phyloP scores from a whole-genome alignment of 257 asterid genomes.

The Cynanchum wilfordii region DNA sequence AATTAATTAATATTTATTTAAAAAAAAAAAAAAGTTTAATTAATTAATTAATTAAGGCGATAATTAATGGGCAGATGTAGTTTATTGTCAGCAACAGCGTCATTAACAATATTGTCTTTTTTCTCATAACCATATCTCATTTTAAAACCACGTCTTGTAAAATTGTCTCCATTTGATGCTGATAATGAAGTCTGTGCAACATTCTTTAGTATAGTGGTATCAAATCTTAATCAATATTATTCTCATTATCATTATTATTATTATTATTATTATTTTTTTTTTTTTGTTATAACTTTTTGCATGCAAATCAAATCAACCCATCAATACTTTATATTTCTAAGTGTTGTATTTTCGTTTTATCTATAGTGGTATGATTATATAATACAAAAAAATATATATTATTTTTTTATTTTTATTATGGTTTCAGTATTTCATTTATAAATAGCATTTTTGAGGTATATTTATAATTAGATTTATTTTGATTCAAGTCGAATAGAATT shows the following conservation, averaged over 20 bases:
- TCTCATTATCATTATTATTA: not conserved
- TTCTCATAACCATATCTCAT: not conserved
- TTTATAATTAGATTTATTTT: too few relatives aligned
- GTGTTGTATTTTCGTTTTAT: too few relatives aligned
- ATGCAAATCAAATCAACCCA: not conserved
- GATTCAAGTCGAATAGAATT: too few relatives aligned
- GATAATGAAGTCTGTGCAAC: not conserved
- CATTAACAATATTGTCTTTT: not conserved
- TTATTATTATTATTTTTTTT: too few relatives aligned
- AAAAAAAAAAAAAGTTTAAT: too few relatives aligned
- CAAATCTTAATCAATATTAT: not conserved
- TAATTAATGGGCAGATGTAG: not conserved
- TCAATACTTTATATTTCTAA: not conserved
- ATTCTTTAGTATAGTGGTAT: not conserved
- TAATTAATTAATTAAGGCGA: not conserved
- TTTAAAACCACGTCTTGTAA: not conserved
- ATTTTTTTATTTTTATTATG: too few relatives aligned
- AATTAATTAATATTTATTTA: too few relatives aligned
- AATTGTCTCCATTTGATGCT: not conserved
- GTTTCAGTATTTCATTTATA: too few relatives aligned
- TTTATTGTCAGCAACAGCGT: not conserved
- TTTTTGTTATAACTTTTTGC: not conserved
- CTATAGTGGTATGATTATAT: too few relatives aligned
- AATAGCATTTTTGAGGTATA: too few relatives aligned
- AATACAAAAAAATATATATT: too few relatives aligned